Evolutionary conservation across 352 stramenopile species (phyloP).

Genomic region (Blastocystis sp.): DNA sequence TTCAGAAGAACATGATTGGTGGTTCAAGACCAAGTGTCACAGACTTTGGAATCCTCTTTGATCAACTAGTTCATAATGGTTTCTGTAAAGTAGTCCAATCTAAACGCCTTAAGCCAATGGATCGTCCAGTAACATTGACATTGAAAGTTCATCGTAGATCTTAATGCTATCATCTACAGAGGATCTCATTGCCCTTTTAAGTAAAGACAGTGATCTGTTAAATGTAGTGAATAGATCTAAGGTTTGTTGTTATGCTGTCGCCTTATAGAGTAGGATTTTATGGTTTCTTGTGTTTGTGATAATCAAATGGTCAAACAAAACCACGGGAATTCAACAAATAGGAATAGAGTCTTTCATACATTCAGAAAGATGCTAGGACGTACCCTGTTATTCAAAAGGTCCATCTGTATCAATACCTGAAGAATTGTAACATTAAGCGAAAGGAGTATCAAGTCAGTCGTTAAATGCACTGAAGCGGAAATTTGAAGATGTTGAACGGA

Average conservation of each 20-base stretch:
- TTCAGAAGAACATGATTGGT: slow-evolving; percentile 18
- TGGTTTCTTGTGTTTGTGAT: neutral
- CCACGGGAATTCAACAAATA: too few relatives aligned
- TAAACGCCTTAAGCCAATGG: neutral
- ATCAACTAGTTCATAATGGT: slow-evolving; percentile 38
- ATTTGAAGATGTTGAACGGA: neutral
- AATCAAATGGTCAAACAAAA: too few relatives aligned
- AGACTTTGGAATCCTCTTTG: neutral
- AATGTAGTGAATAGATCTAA: slow-evolving; percentile 21
- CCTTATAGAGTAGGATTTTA: neutral
- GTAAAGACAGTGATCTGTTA: slow-evolving; percentile 1
- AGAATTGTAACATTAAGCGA: neutral
- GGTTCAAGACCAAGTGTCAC: slow-evolving; percentile 5
- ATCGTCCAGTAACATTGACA: neutral
- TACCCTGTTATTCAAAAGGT: too few relatives aligned
- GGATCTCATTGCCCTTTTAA: neutral
- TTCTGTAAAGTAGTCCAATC: slow-evolving; percentile 19
- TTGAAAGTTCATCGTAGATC: neutral
- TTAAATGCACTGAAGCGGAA: neutral
- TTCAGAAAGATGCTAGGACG: too few relatives aligned
- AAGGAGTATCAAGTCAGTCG: neutral
- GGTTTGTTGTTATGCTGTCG: neutral
- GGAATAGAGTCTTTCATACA: too few relatives aligned
- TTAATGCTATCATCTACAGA: neutral
- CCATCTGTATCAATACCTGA: too few relatives aligned